Evolutionary conservation across 2,329 filamentous ascomycete genomes (phyloP).

Genomic region (Sordariomycetes sp.): DNA sequence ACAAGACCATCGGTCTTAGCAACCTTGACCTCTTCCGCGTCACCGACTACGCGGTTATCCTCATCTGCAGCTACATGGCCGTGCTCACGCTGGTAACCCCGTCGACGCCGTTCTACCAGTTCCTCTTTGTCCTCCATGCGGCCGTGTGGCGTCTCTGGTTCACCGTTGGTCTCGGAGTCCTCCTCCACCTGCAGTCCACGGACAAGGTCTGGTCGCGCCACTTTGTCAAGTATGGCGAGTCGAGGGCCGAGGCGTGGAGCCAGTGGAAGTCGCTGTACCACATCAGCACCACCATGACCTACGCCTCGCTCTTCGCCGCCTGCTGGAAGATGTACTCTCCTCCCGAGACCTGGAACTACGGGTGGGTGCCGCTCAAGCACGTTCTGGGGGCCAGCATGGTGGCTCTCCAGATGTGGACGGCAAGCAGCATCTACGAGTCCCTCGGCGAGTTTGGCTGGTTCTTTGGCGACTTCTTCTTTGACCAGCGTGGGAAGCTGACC

Average conservation of each 20-base stretch:
- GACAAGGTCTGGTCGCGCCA: conserved; percentile 94
- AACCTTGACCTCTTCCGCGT: conserved; percentile 85
- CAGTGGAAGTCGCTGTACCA: conserved; percentile 98
- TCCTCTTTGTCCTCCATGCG: conserved; percentile 73
- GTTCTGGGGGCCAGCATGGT: conserved; percentile 74
- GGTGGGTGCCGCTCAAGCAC: conserved; percentile 77
- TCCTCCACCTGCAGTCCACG: conserved; percentile 77
- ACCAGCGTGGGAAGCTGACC: conserved; percentile 76
- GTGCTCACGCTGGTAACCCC: conserved; percentile 67
- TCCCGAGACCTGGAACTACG: conserved; percentile 79
- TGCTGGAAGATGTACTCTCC: conserved; percentile 93
- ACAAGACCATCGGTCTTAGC: conserved; percentile 70
- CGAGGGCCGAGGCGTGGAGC: conserved; percentile 81
- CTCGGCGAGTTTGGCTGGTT: conserved; percentile 98
- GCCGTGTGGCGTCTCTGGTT: conserved; percentile 85
- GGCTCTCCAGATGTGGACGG: conserved; percentile 84
- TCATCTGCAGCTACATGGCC: conserved; percentile 68
- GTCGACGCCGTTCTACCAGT: conserved; percentile 62
- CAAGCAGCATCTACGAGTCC: conserved; percentile 85
- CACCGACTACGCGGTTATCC: conserved; percentile 70
- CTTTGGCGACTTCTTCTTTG: conserved; percentile 97
- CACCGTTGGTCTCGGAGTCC: conserved; percentile 72
- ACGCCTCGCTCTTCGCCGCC: conserved; percentile 77
- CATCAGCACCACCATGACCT: conserved; percentile 82
- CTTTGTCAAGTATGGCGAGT: conserved; percentile 94